phyloP scores from a whole-genome alignment of 805 yeast genomes.

The Kuraishia piskuri region DNA sequence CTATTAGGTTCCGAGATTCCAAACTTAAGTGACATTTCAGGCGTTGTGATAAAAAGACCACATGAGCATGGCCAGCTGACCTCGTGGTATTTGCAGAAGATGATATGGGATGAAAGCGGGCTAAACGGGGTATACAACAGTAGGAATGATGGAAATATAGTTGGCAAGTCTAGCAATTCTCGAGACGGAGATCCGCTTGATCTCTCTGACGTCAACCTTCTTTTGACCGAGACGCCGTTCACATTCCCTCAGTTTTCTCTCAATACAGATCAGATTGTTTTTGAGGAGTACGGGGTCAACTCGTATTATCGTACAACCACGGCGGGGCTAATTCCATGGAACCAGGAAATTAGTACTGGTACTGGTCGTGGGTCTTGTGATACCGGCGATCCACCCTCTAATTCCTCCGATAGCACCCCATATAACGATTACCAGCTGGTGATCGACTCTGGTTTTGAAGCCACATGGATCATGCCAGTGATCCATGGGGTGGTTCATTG shows the following conservation, averaged over 20 bases:
- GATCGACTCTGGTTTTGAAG: conserved; percentile 80
- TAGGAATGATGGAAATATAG: conserved; percentile 24
- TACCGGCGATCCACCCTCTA: conserved; percentile 1
- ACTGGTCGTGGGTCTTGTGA: conserved; percentile 7
- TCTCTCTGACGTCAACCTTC: conserved; percentile 44
- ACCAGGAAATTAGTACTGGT: conserved; percentile 13
- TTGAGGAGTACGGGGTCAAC: conserved; percentile 85
- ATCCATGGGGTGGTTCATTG: conserved; percentile 69
- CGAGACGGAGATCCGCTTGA: conserved; percentile 27
- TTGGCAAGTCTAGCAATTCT: conserved; percentile 15
- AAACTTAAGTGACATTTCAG: conserved; percentile 63
- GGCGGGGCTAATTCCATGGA: conserved; percentile 59
- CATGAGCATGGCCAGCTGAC: conserved; percentile 81
- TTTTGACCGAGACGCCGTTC: conserved; percentile 75
- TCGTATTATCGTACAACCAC: conserved; percentile 61
- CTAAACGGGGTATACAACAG: conserved; percentile 24
- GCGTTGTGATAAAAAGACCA: conserved; percentile 70
- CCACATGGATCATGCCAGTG: conserved; percentile 83
- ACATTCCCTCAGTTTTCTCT: conserved; percentile 75
- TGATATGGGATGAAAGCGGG: conserved; percentile 76
- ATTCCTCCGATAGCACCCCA: conserved; percentile 17
- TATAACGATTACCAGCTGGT: conserved; percentile 63
- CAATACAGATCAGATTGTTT: conserved; percentile 83
- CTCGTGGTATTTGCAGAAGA: conserved; percentile 86
- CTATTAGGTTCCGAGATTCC: conserved; percentile 66